phyloP scores from a whole-genome alignment of 495 filamentous ascomycete genomes.

The Apodospora peruviana region DNA sequence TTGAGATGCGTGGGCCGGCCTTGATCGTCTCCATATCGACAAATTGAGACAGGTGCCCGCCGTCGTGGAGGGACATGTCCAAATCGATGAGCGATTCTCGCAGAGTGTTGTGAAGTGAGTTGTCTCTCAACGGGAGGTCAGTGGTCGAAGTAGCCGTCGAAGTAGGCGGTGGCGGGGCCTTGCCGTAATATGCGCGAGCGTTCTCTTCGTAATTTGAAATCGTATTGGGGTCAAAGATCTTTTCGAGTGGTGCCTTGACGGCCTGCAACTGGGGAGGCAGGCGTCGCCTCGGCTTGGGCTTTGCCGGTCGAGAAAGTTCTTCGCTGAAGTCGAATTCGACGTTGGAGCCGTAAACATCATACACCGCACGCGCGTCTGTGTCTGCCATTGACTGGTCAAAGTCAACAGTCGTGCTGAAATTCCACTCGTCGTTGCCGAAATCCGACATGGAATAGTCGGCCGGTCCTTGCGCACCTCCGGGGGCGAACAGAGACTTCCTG shows the following conservation, averaged over 20 bases:
- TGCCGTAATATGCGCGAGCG: constrained; percentile 45
- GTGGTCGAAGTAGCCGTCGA: constrained; percentile 22
- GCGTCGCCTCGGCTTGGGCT: constrained; percentile 38
- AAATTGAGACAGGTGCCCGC: constrained; percentile 45
- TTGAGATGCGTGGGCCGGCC: constrained; percentile 37
- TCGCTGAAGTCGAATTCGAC: constrained; percentile 43
- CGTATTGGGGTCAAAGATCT: constrained; percentile 53
- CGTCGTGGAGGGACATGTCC: constrained; percentile 42
- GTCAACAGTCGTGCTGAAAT: constrained; percentile 81
- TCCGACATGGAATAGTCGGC: constrained; percentile 31
- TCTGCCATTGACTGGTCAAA: constrained; percentile 61
- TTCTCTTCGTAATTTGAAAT: constrained; percentile 53
- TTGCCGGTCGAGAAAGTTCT: constrained; percentile 30
- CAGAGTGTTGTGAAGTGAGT: constrained; percentile 44
- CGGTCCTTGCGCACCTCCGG: constrained; percentile 63
- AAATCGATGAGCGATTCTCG: constrained; percentile 55
- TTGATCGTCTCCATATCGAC: constrained; percentile 56
- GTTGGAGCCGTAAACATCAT: constrained; percentile 45
- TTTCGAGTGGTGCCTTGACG: constrained; percentile 46
- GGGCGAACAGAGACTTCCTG: constrained; percentile 74
- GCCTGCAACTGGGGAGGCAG: constrained; percentile 46
- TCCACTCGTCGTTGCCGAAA: constrained; percentile 69
- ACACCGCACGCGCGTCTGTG: constrained; percentile 41
- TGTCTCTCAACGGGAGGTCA: constrained; percentile 50
- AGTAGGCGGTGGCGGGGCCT: constrained; percentile 23